Base-by-base conservation (phyloP, 148 eudicot species). In the Chenopodium quinoa region DNA sequence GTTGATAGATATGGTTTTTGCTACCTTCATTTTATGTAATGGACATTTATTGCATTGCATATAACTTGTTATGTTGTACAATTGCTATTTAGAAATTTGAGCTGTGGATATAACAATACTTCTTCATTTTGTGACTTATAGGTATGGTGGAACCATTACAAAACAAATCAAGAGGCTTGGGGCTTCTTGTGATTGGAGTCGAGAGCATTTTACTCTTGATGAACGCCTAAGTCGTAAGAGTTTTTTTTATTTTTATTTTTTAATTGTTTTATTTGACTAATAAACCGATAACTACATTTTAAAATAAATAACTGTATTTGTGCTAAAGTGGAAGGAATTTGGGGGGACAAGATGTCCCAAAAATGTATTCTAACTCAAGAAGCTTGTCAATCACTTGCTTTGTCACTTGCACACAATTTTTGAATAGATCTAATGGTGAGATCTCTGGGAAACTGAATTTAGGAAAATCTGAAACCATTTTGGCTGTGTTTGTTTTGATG, bases 211-310 rank as follows among this genome's bases (percentile, higher is more conserved):
- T 84, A 96, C 99, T 83, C 95, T 96, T 84, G 99, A 96, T 89
- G 92, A 92, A 84, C 95, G 89, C 89, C 99, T 96, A 89, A 96
- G 99, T 85, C 93, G 99, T 96, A 96, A 92, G 99, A 86, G 88
- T 80, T 89, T 80, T 89, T 89, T 81, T 79, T 85, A 22, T 23
- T 58, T 73, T 75, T 44, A 31, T n/a, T 31, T 62, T 0, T 37
- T 37, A 0, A 81, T 84, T 25, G 32, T 58, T 73, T 75, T 58
- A n/a, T n/a, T 17, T 70, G 13, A 71, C 32, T 73, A 22, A 44
- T 56, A 25, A 29, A 65, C 71, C 31, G 4, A 7, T 60, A 14
- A 62, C 44, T 9, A 48, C 65, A 10, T 48, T 22, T 32, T 12
- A 50, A 31, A 52, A 19, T 13, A 9, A 48, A 1, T 71, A 12